Percentiles rank a stretch among this genome's conserved stretches.
Evolutionary conservation across 2,329 filamentous ascomycete genomes (phyloP).

Genomic region (Colletotrichum gloeosporioides): DNA sequence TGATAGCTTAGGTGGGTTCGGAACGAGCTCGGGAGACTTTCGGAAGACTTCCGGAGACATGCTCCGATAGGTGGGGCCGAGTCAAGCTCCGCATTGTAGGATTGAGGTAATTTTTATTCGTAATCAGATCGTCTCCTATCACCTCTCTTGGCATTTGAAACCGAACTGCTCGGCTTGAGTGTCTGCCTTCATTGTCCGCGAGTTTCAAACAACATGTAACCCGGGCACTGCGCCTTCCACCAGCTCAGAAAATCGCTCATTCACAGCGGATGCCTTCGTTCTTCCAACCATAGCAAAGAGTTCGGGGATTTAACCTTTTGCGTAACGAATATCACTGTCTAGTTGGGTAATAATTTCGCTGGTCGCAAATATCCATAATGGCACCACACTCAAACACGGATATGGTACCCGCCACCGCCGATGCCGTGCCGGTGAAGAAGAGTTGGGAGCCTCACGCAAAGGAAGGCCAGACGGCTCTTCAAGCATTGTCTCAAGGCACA

Average conservation of each 20-base stretch:
- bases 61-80: neutral
- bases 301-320: neutral
- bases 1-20: neutral
- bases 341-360: neutral
- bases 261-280: neutral
- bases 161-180: neutral
- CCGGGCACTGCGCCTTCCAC: neutral
- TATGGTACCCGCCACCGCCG: no score
- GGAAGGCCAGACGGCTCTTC: neutral
- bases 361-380: neutral
- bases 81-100: neutral
- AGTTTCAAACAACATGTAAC: neutral
- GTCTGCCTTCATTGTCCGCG: neutral
- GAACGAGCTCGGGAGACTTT: neutral
- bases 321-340: neutral
- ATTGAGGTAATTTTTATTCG: neutral
- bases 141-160: neutral
- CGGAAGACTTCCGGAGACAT: neutral
- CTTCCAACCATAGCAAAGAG: neutral
- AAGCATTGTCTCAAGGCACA: neutral
- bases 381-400: neutral
- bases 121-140: neutral
- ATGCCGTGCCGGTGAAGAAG: neutral
- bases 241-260: neutral
- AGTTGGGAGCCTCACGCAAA: neutral